Evolutionary conservation across 2,329 filamentous ascomycete genomes (phyloP).

Genomic region (Scolecobasidium constrictum): DNA sequence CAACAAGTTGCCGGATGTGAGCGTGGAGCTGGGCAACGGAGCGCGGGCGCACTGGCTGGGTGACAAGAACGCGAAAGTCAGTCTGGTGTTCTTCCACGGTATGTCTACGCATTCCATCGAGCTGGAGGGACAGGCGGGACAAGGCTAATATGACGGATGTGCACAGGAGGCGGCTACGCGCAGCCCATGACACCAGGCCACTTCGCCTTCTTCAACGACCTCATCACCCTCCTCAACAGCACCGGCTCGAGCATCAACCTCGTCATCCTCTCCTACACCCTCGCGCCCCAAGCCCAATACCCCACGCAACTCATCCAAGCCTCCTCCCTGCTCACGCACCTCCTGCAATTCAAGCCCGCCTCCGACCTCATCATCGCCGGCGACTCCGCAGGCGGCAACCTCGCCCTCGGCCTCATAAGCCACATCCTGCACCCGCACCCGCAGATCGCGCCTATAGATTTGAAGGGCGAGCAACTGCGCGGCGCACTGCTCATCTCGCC

Average conservation of each 20-base stretch:
- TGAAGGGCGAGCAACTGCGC: neutral
- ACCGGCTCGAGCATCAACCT: slow-evolving; percentile 35
- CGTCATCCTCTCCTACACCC: slow-evolving; percentile 47
- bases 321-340: slow-evolving; percentile 30
- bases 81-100: slow-evolving; percentile 9
- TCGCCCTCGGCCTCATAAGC: neutral
- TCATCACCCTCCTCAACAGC: slow-evolving; percentile 32
- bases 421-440: slow-evolving; percentile 9
- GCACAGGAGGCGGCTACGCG: slow-evolving; percentile 44
- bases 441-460: slow-evolving; percentile 39
- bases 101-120: neutral
- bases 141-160: too few relatives aligned
- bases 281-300: slow-evolving; percentile 38
- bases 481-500: slow-evolving; percentile 5
- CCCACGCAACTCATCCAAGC: slow-evolving; percentile 39
- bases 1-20: neutral
- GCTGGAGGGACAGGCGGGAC: too few relatives aligned
- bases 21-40: slow-evolving; percentile 3
- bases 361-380: slow-evolving; percentile 21
- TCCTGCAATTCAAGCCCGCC: slow-evolving; percentile 27
- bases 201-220: slow-evolving; percentile 37
- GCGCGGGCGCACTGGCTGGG: slow-evolving; percentile 9
- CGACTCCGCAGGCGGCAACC: slow-evolving; percentile 7
- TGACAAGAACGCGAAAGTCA: slow-evolving; percentile 2
- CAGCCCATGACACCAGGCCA: slow-evolving; percentile 36